Base-by-base conservation (phyloP, 257 asterid species). In the Solanum sparsipilum region DNA sequence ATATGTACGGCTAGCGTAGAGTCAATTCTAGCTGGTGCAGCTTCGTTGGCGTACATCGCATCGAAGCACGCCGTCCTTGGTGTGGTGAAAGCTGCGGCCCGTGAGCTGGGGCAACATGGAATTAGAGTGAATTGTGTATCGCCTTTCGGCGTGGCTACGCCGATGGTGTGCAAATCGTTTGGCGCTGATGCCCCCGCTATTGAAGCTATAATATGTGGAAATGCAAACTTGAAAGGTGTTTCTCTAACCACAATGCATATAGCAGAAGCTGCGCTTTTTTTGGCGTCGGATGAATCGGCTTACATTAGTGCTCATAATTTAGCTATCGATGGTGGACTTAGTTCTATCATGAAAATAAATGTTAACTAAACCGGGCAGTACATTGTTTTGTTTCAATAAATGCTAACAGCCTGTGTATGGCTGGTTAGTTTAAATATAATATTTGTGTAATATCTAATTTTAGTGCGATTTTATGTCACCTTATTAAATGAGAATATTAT, bases 51-150 rank as follows among this genome's bases (percentile, higher is more conserved):
- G 4, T 87, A 87, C 29, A 13, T 12, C 0, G 32, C 79, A 4
- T 87, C 89, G 10, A 87, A 87, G 70, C 70, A 87, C 36, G 88
- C 79, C 8, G 21, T 87, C 44, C 7, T 76, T 2, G 89, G 89
- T 10, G 67, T 87, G 25, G 63, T 35, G 23, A 74, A 76, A 36
- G 58, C 85, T 0, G 29, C 86, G 2, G 89, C 86, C 3, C 39
- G 70, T 34, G 89, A 87, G 60, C 68, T 76, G 21, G 89, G 89
- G 7, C 38, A 76, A 63, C 21, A 76, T 27, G 89, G 89, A 34
- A 87, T 87, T 10, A 25, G 79, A 7, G 86, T 87, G 20, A 87
- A 75, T 35, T 87, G 65, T 13, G 75, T 87, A 5, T 87, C 86
- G 16, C 85, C 86, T 38, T 76, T 25, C 2, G 29, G 76, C 13